phyloP scores from a whole-genome alignment of 352 stramenopile species.

The Pilasporangium apinafurcum region DNA sequence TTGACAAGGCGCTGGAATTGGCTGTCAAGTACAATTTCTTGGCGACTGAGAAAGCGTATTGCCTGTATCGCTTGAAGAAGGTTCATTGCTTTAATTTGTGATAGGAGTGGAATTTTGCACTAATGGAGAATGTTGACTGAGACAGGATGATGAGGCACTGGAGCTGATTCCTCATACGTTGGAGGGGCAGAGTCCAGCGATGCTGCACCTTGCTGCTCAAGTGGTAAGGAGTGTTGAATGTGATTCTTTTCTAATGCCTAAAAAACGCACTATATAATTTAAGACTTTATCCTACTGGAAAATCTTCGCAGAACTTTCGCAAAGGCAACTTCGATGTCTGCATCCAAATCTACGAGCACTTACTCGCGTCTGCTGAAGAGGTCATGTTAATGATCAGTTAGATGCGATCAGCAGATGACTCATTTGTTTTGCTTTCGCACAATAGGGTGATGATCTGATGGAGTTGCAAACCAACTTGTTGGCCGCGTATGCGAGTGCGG shows the following conservation, averaged over 20 bases:
- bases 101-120: not conserved
- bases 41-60: constrained; percentile 65
- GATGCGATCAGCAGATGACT: not conserved
- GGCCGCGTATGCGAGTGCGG: constrained; percentile 62
- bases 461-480: constrained; percentile 78
- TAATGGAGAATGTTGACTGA: not conserved
- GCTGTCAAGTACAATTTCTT: constrained; percentile 66
- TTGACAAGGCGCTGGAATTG: constrained; percentile 80
- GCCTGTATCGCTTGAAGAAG: constrained; percentile 72
- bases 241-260: too few species aligned
- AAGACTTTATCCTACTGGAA: not conserved
- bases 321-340: constrained; percentile 50
- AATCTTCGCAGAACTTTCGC: constrained; percentile 47
- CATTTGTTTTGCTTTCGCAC: not conserved
- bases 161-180: constrained; percentile 22
- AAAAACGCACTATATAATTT: not conserved
- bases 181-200: constrained; percentile 24
- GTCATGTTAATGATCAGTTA: constrained; percentile 5
- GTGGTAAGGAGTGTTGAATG: constrained; percentile 24
- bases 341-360: constrained; percentile 73
- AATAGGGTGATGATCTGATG: constrained; percentile 53
- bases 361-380: constrained; percentile 37
- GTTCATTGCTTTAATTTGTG: not conserved
- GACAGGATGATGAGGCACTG: constrained; percentile 55
- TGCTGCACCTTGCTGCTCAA: constrained; percentile 68